These are phyloP conservation scores for Sequoia sempervirens DNA, from an alignment of 75 land plant species.

Conservation along the genomic window DNA sequence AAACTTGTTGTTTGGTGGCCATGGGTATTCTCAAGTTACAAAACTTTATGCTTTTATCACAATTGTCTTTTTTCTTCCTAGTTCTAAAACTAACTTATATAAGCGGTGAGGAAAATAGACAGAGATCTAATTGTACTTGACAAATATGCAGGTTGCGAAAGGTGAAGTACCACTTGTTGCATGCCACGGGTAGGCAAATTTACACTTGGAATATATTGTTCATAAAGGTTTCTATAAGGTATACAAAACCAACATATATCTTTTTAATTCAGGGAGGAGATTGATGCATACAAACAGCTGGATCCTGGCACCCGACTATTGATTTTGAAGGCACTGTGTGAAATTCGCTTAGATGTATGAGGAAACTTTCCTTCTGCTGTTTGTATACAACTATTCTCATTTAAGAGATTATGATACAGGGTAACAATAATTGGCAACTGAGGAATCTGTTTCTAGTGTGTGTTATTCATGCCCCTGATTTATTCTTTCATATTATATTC, in stretches of 20 bases:
- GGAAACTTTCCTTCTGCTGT: not conserved
- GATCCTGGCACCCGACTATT: slow-evolving; percentile 59
- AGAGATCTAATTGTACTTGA: not conserved
- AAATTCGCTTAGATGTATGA: slow-evolving; percentile 74
- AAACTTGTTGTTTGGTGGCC: slow-evolving; percentile 78
- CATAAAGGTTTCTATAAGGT: not conserved
- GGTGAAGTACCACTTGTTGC: slow-evolving; percentile 68
- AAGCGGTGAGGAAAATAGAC: not conserved
- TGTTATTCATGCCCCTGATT: not conserved
- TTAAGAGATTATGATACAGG: not conserved
- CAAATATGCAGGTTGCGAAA: slow-evolving; percentile 69
- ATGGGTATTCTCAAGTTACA: slow-evolving; percentile 49
- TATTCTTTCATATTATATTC: not conserved
- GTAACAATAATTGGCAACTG: not conserved
- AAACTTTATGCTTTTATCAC: not conserved
- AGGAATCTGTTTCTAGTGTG: not conserved
- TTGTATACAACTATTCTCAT: not conserved
- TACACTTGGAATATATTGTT: not conserved
- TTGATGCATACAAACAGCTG: slow-evolving; percentile 55
- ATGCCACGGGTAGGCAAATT: slow-evolving; percentile 52
- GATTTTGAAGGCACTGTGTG: slow-evolving; percentile 88
- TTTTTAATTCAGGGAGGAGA: slow-evolving; percentile 60
- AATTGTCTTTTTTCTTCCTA: not conserved
- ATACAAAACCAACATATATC: not conserved
- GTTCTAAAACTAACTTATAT: not conserved